A percentile compares a stretch with the other conserved stretches of the same genome.
Conservation (phyloP, 495 filamentous ascomycete species). For the Xylaria palmicola region DNA sequence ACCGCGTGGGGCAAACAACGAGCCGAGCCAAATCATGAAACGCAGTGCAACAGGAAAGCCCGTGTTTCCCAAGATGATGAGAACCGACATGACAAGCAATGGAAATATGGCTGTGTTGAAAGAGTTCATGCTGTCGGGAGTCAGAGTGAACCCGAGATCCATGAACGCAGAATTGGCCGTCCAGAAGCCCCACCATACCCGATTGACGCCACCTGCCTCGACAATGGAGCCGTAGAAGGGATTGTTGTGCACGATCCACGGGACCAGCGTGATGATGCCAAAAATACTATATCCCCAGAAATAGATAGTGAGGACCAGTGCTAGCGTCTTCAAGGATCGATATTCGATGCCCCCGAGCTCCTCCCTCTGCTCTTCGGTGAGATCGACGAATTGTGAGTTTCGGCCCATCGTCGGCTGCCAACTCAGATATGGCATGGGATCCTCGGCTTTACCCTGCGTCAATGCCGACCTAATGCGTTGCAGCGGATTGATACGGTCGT, state of each 20-base stretch:
- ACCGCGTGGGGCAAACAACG: constrained; percentile 55
- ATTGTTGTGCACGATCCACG: constrained; percentile 69
- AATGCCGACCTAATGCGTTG: constrained; percentile 33
- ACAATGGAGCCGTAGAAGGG: constrained; percentile 62
- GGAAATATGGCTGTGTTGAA: constrained; percentile 76
- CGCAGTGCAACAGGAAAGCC: constrained; percentile 92
- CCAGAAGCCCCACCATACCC: constrained; percentile 90
- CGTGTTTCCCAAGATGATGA: constrained; percentile 92
- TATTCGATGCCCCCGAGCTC: constrained; percentile 96
- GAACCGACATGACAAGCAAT: constrained; percentile 69
- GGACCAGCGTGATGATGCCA: constrained; percentile 67
- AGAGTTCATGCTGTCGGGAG: constrained; percentile 87
- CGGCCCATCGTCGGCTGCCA: constrained; percentile 89
- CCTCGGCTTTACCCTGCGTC: constrained; percentile 45
- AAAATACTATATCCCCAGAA: constrained; percentile 72
- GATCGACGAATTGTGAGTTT: constrained; percentile 86
- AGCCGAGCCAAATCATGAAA: constrained; percentile 77
- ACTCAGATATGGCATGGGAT: constrained; percentile 79
- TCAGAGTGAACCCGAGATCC: constrained; percentile 82
- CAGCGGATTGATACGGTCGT: constrained; percentile 18
- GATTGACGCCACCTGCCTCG: constrained; percentile 57
- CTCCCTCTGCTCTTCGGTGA: constrained; percentile 86
- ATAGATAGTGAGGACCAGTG: constrained; percentile 72
- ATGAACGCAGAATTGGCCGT: constrained; percentile 83
- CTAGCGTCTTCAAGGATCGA: constrained; percentile 80